Base-by-base conservation (phyloP, 768 basidiomycete species). In the Hericium alpestre region DNA sequence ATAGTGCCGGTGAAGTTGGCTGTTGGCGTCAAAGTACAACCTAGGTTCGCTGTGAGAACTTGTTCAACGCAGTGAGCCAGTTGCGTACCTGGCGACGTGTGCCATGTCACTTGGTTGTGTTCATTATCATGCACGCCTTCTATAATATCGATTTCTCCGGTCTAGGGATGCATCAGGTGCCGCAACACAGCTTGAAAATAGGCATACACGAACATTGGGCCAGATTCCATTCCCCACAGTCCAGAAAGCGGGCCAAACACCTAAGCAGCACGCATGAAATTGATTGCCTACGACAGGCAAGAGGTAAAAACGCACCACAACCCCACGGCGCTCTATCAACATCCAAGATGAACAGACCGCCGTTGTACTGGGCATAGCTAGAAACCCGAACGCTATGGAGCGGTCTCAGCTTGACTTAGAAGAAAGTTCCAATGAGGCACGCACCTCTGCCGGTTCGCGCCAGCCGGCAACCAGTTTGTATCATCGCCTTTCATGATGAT, bases 211-310 rank as follows among this genome's bases (percentile, higher is more conserved):
- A 61, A 87, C 87, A 56, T 64, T 69, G 38, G 87, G 87, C 87
- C 87, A 90, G 51, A 67, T 56, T 1, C 77, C 81, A 58, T 65
- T 67, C 49, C 84, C 85, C 25, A 82, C 65, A 8, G 80, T 83
- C 88, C 87, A 90, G 68, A 84, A 90, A 5, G 87, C 86, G 46
- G 90, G 90, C 91, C 92, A 92, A 20, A 85, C 81, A 63, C 79
- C 86, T 88, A 11, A 32, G 32, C 32, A 32, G 53, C 52, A 40
- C n/a, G 20, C 16, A 5, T 50, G 50, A 32, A 0, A n/a, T 32
- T 32, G 32, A 27, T 25, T 39, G 50, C 6, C 11, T 12, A 56
- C 13, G 32, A 55, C 15, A 18, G 40, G 53, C 41, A 54, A 37
- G 23, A 23, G n/a, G 25, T 15, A 10, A 43, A 32, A 51, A 70